These are phyloP conservation scores for Globisporangium perplexum DNA, from an alignment of 352 stramenopile species.

Conservation along the genomic window DNA sequence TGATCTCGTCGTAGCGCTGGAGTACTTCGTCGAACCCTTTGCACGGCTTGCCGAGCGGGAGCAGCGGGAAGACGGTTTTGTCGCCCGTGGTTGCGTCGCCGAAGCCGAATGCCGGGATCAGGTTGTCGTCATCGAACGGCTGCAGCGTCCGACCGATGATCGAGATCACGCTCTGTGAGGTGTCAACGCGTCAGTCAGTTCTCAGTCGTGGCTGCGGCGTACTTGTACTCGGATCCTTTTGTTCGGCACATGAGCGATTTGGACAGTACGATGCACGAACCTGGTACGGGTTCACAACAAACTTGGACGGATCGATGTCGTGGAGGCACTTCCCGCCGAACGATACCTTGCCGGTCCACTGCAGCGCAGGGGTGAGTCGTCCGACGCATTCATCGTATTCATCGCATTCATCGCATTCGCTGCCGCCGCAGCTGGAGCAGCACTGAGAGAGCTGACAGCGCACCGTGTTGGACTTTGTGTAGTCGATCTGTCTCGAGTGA, in stretches of 20 bases:
- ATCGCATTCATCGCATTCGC: neutral
- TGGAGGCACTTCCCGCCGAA: constrained; percentile 67
- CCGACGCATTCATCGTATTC: neutral
- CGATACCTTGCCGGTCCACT: constrained; percentile 65
- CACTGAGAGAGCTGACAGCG: too few species aligned
- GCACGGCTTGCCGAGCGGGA: constrained; percentile 28
- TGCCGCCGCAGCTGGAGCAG: neutral
- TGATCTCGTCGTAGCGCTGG: constrained; percentile 42
- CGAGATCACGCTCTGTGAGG: constrained; percentile 44
- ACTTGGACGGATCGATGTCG: constrained; percentile 44
- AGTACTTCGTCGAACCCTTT: constrained; percentile 53
- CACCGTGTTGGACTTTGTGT: constrained; percentile 73
- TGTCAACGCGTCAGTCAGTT: neutral
- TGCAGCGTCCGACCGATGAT: constrained; percentile 65
- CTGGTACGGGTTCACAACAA: constrained; percentile 61
- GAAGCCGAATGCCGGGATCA: constrained; percentile 76
- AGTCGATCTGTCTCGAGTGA: constrained; percentile 49
- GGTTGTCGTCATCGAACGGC: constrained; percentile 60
- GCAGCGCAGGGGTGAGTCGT: neutral
- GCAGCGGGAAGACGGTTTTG: constrained; percentile 50
- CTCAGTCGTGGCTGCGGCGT: neutral
- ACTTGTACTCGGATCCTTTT: neutral
- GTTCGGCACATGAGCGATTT: too few species aligned
- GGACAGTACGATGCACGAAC: constrained; percentile 4
- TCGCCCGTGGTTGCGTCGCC: constrained; percentile 52